Evolutionary conservation across 2,329 filamentous ascomycete species (phyloP).

Genomic region (Ascochyta pisi): DNA sequence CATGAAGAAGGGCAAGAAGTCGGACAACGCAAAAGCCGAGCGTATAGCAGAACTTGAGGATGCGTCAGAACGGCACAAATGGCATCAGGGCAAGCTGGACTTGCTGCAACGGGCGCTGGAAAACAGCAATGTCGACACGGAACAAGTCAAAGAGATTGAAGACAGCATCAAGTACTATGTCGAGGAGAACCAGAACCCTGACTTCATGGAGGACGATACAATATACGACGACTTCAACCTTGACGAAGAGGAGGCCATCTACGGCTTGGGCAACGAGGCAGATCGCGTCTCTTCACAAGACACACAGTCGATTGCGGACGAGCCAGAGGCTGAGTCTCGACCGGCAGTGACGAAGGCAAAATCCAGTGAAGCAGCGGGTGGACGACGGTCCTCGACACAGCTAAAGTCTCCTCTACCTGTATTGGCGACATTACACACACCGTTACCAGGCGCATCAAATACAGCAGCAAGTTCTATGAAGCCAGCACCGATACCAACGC

Average conservation of each 20-base stretch:
- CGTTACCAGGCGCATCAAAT: constrained; percentile 67
- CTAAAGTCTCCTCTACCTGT: constrained; percentile 94
- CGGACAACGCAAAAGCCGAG: constrained; percentile 80
- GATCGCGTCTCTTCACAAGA: constrained; percentile 96
- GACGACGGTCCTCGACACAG: constrained; percentile 82
- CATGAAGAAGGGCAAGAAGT: constrained; percentile 92
- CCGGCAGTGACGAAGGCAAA: constrained; percentile 61
- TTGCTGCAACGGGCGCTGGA: constrained; percentile 87
- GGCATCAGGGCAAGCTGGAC: constrained; percentile 93
- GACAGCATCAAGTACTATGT: constrained; percentile 97
- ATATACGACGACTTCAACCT: constrained; percentile 95
- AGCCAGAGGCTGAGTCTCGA: constrained; percentile 68
- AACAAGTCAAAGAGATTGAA: constrained; percentile 86
- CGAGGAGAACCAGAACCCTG: constrained; percentile 82
- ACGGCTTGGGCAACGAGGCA: constrained; percentile 78
- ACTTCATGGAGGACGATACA: constrained; percentile 92
- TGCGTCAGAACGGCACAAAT: constrained; percentile 90
- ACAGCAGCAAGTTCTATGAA: constrained; percentile 77
- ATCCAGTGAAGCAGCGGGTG: constrained; percentile 65
- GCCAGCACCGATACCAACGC: constrained; percentile 83
- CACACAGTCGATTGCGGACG: constrained; percentile 88
- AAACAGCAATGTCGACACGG: constrained; percentile 87
- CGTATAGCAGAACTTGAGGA: constrained; percentile 85
- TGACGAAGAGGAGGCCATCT: constrained; percentile 88
- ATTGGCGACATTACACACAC: constrained; percentile 85